A percentile compares a stretch with the other conserved stretches of the same genome.
These are phyloP conservation scores for Populus davidiana DNA, from an alignment of 345 rosid species.

Conservation along the genomic window DNA sequence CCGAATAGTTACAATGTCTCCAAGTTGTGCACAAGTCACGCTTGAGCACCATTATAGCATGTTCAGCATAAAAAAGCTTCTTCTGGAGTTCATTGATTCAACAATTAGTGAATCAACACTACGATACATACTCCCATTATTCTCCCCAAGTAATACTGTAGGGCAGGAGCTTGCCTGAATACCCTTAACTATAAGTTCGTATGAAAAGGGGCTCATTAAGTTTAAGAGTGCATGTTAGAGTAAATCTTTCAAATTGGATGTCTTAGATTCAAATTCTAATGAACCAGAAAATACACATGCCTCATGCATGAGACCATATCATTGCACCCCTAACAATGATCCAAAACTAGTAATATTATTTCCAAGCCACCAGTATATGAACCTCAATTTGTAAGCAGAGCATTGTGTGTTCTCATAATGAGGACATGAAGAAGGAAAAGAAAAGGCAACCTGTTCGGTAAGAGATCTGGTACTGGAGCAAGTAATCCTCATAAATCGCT, in stretches of 20 bases:
- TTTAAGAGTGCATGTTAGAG: neutral
- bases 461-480: conserved; percentile 74
- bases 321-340: neutral
- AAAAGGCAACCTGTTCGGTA: conserved; percentile 54
- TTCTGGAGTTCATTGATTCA: neutral
- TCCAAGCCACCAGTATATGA: neutral
- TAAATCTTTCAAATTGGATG: neutral
- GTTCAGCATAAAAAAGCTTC: conserved; percentile 3
- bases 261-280: neutral
- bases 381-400: neutral
- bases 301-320: neutral
- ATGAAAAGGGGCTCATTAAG: neutral
- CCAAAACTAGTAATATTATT: neutral
- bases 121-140: neutral
- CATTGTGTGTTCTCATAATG: neutral
- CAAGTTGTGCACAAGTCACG: neutral
- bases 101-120: neutral
- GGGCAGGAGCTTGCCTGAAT: neutral
- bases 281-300: neutral
- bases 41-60: neutral
- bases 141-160: neutral
- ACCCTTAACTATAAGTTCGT: neutral
- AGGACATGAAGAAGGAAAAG: neutral
- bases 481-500: conserved; percentile 78
- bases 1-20: neutral